Conservation (phyloP, 805 yeast species). For the Candida oleophila region DNA sequence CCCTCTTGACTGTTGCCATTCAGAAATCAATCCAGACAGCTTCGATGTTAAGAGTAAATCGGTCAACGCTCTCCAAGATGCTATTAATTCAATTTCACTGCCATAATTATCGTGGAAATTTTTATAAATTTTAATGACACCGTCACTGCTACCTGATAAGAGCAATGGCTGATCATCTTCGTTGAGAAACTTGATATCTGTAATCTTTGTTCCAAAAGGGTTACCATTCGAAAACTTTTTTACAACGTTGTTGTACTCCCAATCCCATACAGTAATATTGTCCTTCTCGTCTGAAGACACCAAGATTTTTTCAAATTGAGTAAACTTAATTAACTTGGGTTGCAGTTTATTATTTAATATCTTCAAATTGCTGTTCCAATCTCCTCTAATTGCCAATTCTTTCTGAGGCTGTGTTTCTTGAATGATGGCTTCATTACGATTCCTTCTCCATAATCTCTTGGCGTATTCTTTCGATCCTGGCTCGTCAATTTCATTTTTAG, state of each 20-base stretch:
- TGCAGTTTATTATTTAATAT: constrained; percentile 72
- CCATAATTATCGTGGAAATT: constrained; percentile 54
- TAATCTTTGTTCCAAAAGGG: constrained; percentile 83
- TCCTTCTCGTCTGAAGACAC: constrained; percentile 83
- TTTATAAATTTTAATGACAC: constrained; percentile 84
- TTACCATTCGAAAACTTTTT: constrained; percentile 79
- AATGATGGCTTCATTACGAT: constrained; percentile 82
- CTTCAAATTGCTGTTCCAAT: constrained; percentile 70
- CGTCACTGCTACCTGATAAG: constrained; percentile 89
- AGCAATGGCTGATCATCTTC: constrained; percentile 90
- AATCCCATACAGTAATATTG: constrained; percentile 82
- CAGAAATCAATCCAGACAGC: constrained; percentile 80
- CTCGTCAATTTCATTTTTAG: constrained; percentile 79
- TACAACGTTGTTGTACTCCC: constrained; percentile 61
- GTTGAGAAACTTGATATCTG: constrained; percentile 81
- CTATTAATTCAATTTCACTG: constrained; percentile 52
- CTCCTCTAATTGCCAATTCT: constrained; percentile 75
- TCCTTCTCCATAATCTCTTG: constrained; percentile 82
- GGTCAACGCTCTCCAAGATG: constrained; percentile 92
- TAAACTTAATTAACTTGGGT: constrained; percentile 74
- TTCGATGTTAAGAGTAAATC: constrained; percentile 79
- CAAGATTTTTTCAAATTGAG: constrained; percentile 86
- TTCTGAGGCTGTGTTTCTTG: constrained; percentile 90
- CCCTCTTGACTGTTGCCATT: constrained; percentile 97
- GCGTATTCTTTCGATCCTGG: constrained; percentile 88